Percentiles rank a stretch among this genome's conserved stretches.
Evolutionary conservation across 2,329 filamentous ascomycete genomes (phyloP).

Genomic region (Paraphaeosphaeria minitans): DNA sequence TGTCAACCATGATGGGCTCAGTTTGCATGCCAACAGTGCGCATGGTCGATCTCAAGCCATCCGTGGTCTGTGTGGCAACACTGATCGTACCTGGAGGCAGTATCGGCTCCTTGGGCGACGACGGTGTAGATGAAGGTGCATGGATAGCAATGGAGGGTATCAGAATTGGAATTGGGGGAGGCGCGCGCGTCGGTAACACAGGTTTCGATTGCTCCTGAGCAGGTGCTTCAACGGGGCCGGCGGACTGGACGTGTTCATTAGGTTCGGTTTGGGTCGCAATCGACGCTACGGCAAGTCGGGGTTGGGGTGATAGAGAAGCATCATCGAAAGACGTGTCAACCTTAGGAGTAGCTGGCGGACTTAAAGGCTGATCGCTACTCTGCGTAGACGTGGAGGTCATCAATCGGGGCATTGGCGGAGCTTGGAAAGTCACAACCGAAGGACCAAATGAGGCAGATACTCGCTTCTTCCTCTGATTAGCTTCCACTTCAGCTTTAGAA

Average conservation of each 20-base stretch:
- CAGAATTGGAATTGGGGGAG: constrained; percentile 49
- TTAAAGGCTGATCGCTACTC: constrained; percentile 66
- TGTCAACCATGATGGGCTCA: constrained; percentile 85
- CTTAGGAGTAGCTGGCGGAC: constrained; percentile 69
- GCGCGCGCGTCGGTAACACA: constrained; percentile 38
- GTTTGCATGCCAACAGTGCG: constrained; percentile 75
- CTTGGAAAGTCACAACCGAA: constrained; percentile 18
- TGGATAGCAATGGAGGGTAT: constrained; percentile 92
- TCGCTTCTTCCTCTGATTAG: constrained; percentile 75
- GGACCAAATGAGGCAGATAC: constrained; percentile 51
- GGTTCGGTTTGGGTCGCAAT: constrained; percentile 66
- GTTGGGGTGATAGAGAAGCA: constrained; percentile 43
- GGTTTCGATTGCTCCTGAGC: constrained; percentile 13
- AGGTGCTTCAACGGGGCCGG: constrained; percentile 28
- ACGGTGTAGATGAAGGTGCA: constrained; percentile 82
- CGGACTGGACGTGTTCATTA: constrained; percentile 38
- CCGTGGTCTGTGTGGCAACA: constrained; percentile 77
- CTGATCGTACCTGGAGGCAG: constrained; percentile 83
- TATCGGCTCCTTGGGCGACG: constrained; percentile 73
- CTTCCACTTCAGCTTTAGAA: constrained; percentile 61
- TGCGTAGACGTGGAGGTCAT: constrained; percentile 72
- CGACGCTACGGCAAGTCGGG: constrained; percentile 56
- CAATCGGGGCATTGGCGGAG: constrained; percentile 22
- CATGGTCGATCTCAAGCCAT: constrained; percentile 54
- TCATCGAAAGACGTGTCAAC: constrained; percentile 50